Evolutionary conservation across 2,329 filamentous ascomycete species (phyloP).

Genomic region (Cadophora sp.): DNA sequence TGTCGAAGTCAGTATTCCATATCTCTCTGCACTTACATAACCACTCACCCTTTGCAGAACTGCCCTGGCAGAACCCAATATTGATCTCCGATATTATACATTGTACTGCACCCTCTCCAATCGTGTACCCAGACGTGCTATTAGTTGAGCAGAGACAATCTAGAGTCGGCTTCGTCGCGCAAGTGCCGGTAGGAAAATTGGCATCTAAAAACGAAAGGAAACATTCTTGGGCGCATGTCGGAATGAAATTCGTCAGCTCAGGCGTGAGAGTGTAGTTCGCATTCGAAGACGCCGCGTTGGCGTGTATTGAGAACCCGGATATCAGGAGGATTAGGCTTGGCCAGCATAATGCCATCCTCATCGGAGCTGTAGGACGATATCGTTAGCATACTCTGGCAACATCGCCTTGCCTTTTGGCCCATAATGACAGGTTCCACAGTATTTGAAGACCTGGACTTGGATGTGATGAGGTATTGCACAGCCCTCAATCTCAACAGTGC

Average conservation of each 20-base stretch:
- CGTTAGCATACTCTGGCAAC: constrained; percentile 30
- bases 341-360: constrained; percentile 44
- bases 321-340: constrained; percentile 41
- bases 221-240: constrained; percentile 63
- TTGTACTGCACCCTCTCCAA: constrained; percentile 74
- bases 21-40: neutral
- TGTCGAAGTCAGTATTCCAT: constrained; percentile 6
- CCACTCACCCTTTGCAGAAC: constrained; percentile 45
- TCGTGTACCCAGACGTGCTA: constrained; percentile 67
- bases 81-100: constrained; percentile 64
- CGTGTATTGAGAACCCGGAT: constrained; percentile 34
- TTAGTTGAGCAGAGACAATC: constrained; percentile 68
- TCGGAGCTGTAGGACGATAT: constrained; percentile 29
- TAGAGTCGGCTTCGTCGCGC: constrained; percentile 58
- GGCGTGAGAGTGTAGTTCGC: constrained; percentile 34
- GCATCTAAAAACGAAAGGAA: constrained; percentile 66
- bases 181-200: constrained; percentile 60
- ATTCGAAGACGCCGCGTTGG: constrained; percentile 26
- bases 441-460: constrained; percentile 10
- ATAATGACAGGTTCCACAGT: constrained; percentile 12
- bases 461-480: neutral
- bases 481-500: neutral
- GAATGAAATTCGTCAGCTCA: constrained; percentile 42
- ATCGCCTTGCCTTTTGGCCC: neutral
- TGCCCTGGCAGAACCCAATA: constrained; percentile 57